These are phyloP conservation scores for Geranomyces variabilis DNA, from an alignment of 192 early-diverging fungal genomes.

Conservation along the genomic window DNA sequence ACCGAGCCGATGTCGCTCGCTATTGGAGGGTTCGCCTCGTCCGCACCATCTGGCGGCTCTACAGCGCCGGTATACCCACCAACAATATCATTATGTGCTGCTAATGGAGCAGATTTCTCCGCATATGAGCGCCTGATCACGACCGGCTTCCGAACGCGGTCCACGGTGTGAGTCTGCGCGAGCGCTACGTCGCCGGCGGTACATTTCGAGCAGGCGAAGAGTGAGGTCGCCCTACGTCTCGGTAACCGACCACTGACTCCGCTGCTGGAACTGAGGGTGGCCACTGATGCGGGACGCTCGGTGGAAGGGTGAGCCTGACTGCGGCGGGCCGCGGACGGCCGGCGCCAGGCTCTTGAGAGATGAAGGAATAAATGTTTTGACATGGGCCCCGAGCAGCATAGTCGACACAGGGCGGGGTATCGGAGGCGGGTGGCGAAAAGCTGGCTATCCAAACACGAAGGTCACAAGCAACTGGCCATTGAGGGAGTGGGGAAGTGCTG, in stretches of 20 bases:
- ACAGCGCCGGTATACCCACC: neutral
- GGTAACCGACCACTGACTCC: neutral
- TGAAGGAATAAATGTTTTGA: conserved; percentile 25
- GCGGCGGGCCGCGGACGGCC: neutral
- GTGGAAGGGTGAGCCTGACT: neutral
- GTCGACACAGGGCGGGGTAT: neutral
- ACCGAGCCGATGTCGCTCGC: neutral
- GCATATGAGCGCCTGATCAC: neutral
- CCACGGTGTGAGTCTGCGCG: neutral
- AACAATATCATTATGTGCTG: neutral
- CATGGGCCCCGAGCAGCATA: conserved; percentile 10
- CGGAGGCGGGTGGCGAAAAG: neutral
- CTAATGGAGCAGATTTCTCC: neutral
- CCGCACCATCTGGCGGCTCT: too few species aligned
- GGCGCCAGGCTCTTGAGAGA: conserved; percentile 17
- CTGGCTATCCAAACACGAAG: too few species aligned
- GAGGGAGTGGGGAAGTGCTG: too few species aligned
- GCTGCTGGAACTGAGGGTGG: neutral
- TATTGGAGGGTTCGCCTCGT: too few species aligned
- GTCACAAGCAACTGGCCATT: too few species aligned
- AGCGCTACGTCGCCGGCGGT: neutral
- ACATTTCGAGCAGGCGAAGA: conserved; percentile 4
- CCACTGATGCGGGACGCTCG: neutral
- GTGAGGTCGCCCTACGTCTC: neutral
- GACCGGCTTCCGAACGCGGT: neutral